These are phyloP conservation scores for Pseudocercospora ulei DNA, from an alignment of 2,329 filamentous ascomycete genomes.

Conservation along the genomic window DNA sequence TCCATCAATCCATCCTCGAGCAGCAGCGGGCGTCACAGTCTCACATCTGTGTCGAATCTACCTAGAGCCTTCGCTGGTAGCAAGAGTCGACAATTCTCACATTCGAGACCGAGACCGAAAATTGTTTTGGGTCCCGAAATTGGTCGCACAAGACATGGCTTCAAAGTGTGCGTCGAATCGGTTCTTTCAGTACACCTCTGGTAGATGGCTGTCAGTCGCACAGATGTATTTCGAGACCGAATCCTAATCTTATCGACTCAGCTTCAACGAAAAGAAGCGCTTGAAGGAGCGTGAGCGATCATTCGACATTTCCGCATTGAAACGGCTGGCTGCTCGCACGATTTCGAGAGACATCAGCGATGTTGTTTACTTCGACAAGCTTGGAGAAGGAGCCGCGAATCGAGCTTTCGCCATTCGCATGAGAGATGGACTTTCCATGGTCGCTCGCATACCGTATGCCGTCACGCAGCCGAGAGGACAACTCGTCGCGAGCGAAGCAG, in stretches of 20 bases:
- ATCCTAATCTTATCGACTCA: background rate
- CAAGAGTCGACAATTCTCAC: no score
- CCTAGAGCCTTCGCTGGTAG: no score
- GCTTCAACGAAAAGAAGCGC: conserved; percentile 20
- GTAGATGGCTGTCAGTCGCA: conserved; percentile 21
- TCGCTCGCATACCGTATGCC: conserved; percentile 25
- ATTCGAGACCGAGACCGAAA: no score
- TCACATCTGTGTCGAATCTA: no score
- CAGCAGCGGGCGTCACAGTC: no score
- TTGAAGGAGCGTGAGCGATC: conserved; percentile 12
- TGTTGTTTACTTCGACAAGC: conserved; percentile 23
- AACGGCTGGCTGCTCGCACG: conserved; percentile 28
- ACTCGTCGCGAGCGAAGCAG: conserved; percentile 26
- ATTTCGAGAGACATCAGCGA: conserved; percentile 23
- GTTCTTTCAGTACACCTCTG: conserved; percentile 23
- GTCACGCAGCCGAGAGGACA: conserved; percentile 13
- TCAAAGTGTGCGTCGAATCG: no score
- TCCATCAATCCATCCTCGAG: no score
- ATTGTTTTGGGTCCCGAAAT: no score
- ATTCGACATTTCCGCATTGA: conserved; percentile 22
- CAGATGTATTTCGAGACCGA: background rate
- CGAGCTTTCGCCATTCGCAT: conserved; percentile 19
- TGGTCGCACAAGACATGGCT: no score
- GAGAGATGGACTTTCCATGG: conserved; percentile 19
- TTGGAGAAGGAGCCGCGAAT: conserved; percentile 24